These are phyloP conservation scores for Penicillium soppii DNA, from an alignment of 495 filamentous ascomycete species.

Conservation along the genomic window DNA sequence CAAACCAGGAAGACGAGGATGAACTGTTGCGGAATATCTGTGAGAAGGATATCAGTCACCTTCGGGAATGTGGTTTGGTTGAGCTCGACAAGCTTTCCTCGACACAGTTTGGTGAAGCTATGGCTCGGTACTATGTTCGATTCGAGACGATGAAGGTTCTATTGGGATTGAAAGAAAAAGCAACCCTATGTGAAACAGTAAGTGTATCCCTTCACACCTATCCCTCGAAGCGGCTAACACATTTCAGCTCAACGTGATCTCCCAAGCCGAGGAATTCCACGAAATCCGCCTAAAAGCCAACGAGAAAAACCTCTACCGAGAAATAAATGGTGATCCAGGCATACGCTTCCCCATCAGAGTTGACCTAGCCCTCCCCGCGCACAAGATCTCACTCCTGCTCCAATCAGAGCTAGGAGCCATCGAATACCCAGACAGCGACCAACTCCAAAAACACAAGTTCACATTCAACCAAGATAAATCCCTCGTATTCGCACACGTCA, in stretches of 20 bases:
- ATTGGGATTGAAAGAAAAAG: constrained; percentile 58
- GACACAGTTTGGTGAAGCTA: constrained; percentile 81
- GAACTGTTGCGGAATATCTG: constrained; percentile 77
- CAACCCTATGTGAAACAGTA: constrained; percentile 71
- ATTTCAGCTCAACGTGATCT: constrained; percentile 59
- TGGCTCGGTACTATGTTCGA: constrained; percentile 91
- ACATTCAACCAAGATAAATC: constrained; percentile 68
- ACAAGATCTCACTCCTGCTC: constrained; percentile 86
- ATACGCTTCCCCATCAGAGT: constrained; percentile 81
- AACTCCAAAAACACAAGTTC: constrained; percentile 57
- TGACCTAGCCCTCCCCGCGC: constrained; percentile 64
- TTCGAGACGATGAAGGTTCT: constrained; percentile 86
- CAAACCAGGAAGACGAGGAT: constrained; percentile 55
- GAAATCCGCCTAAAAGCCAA: constrained; percentile 72
- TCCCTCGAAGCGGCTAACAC: constrained; percentile 28
- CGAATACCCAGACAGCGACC: constrained; percentile 65
- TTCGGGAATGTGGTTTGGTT: constrained; percentile 64
- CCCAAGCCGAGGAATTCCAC: constrained; percentile 74
- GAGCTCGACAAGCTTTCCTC: constrained; percentile 53
- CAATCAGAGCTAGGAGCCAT: constrained; percentile 77
- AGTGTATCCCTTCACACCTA: constrained; percentile 23
- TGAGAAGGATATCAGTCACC: constrained; percentile 68
- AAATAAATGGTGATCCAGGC: constrained; percentile 71
- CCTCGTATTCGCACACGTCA: constrained; percentile 70
- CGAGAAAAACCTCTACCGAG: constrained; percentile 76